Percentiles rank a stretch among this genome's conserved stretches.
phyloP scores from a whole-genome alignment of 1,139 yeast genomes.

The Saccharomycopsis phalli region DNA sequence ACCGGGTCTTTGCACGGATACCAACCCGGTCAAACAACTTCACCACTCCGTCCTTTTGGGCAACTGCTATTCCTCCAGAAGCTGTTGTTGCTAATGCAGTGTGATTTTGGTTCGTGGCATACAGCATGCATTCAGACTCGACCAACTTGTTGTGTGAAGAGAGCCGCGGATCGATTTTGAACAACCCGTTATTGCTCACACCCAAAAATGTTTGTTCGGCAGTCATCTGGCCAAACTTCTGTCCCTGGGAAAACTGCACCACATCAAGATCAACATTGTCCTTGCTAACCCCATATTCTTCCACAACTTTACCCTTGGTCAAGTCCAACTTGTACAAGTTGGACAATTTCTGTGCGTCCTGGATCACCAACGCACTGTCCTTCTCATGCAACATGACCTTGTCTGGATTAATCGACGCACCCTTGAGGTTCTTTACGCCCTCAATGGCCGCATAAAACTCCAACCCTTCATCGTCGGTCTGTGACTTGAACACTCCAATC shows the following conservation, averaged over 20 bases:
- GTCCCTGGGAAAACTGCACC: constrained; percentile 54
- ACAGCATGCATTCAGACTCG: constrained; percentile 43
- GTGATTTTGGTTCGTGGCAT: constrained; percentile 48
- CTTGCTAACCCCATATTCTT: constrained; percentile 59
- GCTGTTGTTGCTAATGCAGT: constrained; percentile 64
- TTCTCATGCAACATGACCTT: constrained; percentile 69
- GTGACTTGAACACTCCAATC: constrained; percentile 69
- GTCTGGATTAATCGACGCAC: constrained; percentile 48
- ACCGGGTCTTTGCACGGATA: constrained; percentile 59
- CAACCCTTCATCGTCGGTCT: constrained; percentile 37
- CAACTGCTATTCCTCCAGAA: constrained; percentile 66
- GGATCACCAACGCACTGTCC: constrained; percentile 61
- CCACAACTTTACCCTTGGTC: constrained; percentile 69
- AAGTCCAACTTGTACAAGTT: constrained; percentile 67
- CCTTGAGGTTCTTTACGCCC: constrained; percentile 44
- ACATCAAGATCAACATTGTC: constrained; percentile 37
- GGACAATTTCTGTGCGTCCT: constrained; percentile 37
- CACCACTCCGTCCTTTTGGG: constrained; percentile 67
- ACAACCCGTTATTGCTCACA: constrained; percentile 53
- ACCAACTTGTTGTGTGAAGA: constrained; percentile 44
- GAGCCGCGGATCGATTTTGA: constrained; percentile 72
- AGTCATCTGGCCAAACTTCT: constrained; percentile 66
- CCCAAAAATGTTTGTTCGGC: constrained; percentile 70
- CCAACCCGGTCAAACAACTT: constrained; percentile 67
- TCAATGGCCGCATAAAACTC: constrained; percentile 62